Evolutionary conservation across 1,284 basidiomycete species (phyloP), one percentile per base, ranked within the genome.

Genomic region (Ceratobasidium sp.): DNA sequence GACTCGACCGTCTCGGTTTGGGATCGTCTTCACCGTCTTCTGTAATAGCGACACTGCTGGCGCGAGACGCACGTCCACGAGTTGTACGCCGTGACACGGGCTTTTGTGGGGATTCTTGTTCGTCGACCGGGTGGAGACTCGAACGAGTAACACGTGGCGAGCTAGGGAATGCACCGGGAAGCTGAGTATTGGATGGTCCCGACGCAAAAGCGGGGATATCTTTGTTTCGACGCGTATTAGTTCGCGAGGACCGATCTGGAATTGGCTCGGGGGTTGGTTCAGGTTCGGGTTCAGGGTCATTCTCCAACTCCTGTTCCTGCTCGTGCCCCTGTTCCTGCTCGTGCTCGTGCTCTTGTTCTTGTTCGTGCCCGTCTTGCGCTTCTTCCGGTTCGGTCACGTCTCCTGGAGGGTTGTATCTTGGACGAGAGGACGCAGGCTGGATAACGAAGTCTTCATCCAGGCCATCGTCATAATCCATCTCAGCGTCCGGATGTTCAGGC

Each of bases 1-100:
- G 45, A 35, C 45, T 64, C 5, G 60, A 64, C 29, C 60, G 43
- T 17, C 60, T 45, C 15, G 47, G 45, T 29, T 40, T 35, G 7
- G 60, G 60, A 27, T 64, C 60, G 20, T 64, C 60, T 32, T 64
- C 60, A 22, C 60, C 60, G n/a, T 64, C 60, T n/a, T 64, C 60
- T 15, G 60, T 64, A 12, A 34, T 34, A 64, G 60, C 60, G 40
- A 64, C 45, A 22, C 60, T 64, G 25, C 47, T 64, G 22, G 60
- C 60, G 34, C 60, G 60, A 4, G 60, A 64, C 20, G 52, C 60
- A 20, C 60, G 45, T 3, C 57, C 57, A 45, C 60, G 60, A 15
- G 60, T 52, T 4, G 25, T 38, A 8, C 60, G 60, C 13, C 60
- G 60, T 22, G 43, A 6, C 10, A 32, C 31, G 12, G 50, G 50